Evolutionary conservation across 2,329 filamentous ascomycete species (phyloP).

Genomic region (Botrytis medusae): DNA sequence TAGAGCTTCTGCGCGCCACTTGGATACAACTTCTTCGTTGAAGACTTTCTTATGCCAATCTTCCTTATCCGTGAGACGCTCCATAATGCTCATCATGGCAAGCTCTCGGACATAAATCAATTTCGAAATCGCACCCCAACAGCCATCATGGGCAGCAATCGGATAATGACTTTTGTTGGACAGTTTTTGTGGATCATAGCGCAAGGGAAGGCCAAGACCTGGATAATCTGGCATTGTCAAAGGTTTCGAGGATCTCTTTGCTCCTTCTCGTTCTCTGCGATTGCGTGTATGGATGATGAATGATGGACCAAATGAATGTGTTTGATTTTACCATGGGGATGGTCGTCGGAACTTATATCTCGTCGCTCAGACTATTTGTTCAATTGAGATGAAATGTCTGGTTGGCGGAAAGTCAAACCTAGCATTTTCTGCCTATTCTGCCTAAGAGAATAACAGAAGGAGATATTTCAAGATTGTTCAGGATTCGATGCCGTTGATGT

Average conservation of each 20-base stretch:
- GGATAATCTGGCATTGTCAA: neutral
- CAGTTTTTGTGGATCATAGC: neutral
- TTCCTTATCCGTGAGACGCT: conserved; percentile 34
- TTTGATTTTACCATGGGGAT: too few species aligned
- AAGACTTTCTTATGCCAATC: conserved; percentile 36
- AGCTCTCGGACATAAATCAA: conserved; percentile 30
- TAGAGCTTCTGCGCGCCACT: conserved; percentile 35
- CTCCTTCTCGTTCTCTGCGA: neutral
- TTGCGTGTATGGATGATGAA: neutral
- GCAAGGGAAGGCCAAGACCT: neutral
- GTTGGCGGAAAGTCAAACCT: too few species aligned
- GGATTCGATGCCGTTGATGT: neutral
- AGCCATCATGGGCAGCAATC: neutral
- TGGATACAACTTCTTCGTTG: conserved; percentile 31
- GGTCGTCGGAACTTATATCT: neutral
- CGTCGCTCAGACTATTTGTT: neutral
- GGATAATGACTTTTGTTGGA: neutral
- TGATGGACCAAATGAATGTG: neutral
- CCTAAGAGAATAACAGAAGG: neutral
- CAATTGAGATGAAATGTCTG: neutral
- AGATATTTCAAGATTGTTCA: neutral
- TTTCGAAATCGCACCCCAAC: neutral
- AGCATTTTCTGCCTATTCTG: neutral
- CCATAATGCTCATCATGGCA: conserved; percentile 36
- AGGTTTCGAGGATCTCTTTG: neutral